Conservation (phyloP, 1,284 basidiomycete genomes). For the Leccinum colubrinum region DNA sequence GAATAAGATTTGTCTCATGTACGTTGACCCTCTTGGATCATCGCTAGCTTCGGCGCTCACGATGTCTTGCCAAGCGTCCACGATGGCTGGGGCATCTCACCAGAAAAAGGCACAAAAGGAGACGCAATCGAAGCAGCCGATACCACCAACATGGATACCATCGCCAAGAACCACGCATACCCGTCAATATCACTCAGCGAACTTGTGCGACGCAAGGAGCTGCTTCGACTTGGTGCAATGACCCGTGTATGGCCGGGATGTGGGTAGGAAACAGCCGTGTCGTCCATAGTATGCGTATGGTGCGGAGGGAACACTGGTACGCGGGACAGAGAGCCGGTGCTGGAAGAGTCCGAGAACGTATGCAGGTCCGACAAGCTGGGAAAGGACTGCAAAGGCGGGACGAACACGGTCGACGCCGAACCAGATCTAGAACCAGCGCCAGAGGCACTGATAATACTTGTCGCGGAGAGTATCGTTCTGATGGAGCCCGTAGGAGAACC, state of each 20-base stretch:
- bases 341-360: conserved; percentile 43
- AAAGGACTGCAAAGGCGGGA: conserved; percentile 54
- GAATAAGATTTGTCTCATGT: conserved; percentile 93
- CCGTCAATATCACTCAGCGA: conserved; percentile 73
- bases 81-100: conserved; percentile 89
- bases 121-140: conserved; percentile 83
- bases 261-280: conserved; percentile 59
- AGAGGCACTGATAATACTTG: conserved; percentile 34
- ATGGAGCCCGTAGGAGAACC: conserved; percentile 73
- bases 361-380: conserved; percentile 63
- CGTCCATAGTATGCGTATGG: conserved; percentile 64
- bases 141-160: conserved; percentile 86
- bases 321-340: conserved; percentile 37
- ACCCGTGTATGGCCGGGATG: conserved; percentile 66
- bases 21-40: conserved; percentile 26
- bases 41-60: not conserved
- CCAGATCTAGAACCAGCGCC: conserved; percentile 34
- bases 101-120: conserved; percentile 68
- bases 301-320: conserved; percentile 3
- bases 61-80: conserved; percentile 61
- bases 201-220: conserved; percentile 63
- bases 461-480: conserved; percentile 60
- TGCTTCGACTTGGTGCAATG: conserved; percentile 62
- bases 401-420: conserved; percentile 67
- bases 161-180: conserved; percentile 30